phyloP scores from a whole-genome alignment of 2,329 filamentous ascomycete species.

The Ophiocordyceps camponoti-rufipedis region DNA sequence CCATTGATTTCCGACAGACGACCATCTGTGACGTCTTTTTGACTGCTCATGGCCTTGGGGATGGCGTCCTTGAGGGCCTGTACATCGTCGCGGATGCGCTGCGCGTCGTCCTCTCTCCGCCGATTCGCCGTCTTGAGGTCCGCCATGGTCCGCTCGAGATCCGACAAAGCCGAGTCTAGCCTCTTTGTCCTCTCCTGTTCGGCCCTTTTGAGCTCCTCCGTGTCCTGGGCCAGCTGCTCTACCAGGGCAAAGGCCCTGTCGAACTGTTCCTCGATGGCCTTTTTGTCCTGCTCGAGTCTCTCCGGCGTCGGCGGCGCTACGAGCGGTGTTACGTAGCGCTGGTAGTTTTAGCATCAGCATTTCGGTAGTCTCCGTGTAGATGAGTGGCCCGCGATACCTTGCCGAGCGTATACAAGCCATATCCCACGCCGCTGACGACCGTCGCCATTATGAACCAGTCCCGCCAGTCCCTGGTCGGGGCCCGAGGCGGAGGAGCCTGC shows the following conservation, averaged over 20 bases:
- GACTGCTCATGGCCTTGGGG: constrained; percentile 72
- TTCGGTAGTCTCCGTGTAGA: not conserved
- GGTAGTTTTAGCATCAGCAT: constrained; percentile 1
- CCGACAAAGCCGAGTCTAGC: constrained; percentile 61
- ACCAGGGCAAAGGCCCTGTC: constrained; percentile 80
- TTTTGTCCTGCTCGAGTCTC: constrained; percentile 86
- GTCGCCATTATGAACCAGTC: constrained; percentile 99
- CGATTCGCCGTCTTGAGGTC: constrained; percentile 69
- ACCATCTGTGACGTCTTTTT: constrained; percentile 68
- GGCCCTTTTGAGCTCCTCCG: constrained; percentile 67
- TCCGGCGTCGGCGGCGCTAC: constrained; percentile 88
- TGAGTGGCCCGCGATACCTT: constrained; percentile 37
- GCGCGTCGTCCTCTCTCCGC: constrained; percentile 72
- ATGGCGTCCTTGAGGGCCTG: constrained; percentile 67
- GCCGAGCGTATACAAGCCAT: constrained; percentile 73
- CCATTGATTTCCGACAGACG: constrained; percentile 69
- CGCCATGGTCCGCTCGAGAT: constrained; percentile 67
- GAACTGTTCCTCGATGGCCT: constrained; percentile 81
- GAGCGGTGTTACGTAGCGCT: constrained; percentile 82
- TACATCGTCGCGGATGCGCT: constrained; percentile 74
- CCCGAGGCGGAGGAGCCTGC: constrained; percentile 37
- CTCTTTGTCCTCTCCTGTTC: constrained; percentile 72
- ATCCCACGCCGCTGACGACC: constrained; percentile 73
- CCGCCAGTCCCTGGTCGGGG: constrained; percentile 79
- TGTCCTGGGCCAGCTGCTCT: constrained; percentile 84